These are phyloP conservation scores for Plantago ovata DNA, from an alignment of 257 asterid genomes.

Conservation along the genomic window DNA sequence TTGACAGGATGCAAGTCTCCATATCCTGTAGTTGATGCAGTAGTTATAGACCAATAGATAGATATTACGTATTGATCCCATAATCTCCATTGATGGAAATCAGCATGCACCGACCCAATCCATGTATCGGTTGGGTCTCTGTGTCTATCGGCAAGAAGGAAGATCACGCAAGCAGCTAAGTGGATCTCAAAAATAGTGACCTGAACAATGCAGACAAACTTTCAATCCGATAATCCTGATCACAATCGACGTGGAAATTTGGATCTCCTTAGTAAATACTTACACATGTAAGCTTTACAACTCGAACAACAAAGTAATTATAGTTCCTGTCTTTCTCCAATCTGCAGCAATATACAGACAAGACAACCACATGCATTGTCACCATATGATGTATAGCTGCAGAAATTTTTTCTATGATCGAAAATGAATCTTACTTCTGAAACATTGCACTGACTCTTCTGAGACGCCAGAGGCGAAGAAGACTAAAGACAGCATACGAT, in stretches of 20 bases:
- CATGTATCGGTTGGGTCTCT: slow-evolving; percentile 47
- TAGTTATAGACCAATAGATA: slow-evolving; percentile 67
- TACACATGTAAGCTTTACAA: slow-evolving; percentile 61
- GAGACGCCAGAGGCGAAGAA: slow-evolving; percentile 92
- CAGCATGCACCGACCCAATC: slow-evolving; percentile 32
- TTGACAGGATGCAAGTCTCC: slow-evolving; percentile 75
- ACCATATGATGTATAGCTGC: background rate
- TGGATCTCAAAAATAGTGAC: slow-evolving; percentile 71
- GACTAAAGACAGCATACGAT: slow-evolving; percentile 47
- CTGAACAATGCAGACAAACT: slow-evolving; percentile 31
- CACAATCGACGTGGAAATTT: slow-evolving; percentile 1
- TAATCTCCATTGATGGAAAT: slow-evolving; percentile 26
- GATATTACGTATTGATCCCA: slow-evolving; percentile 45
- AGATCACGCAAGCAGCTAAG: slow-evolving; percentile 55
- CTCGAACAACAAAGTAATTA: slow-evolving; percentile 56
- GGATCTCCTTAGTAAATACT: slow-evolving; percentile 26
- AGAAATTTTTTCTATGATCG: background rate
- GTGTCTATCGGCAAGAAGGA: slow-evolving; percentile 47
- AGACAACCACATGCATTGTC: background rate
- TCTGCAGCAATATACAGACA: slow-evolving; percentile 30
- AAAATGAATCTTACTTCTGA: slow-evolving; percentile 36
- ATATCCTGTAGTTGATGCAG: slow-evolving; percentile 64
- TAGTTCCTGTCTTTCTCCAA: slow-evolving; percentile 70
- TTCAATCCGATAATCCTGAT: background rate
- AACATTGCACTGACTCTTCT: slow-evolving; percentile 72